phyloP scores from a whole-genome alignment of 305 asterid species.

The Fraxinus platypoda region DNA sequence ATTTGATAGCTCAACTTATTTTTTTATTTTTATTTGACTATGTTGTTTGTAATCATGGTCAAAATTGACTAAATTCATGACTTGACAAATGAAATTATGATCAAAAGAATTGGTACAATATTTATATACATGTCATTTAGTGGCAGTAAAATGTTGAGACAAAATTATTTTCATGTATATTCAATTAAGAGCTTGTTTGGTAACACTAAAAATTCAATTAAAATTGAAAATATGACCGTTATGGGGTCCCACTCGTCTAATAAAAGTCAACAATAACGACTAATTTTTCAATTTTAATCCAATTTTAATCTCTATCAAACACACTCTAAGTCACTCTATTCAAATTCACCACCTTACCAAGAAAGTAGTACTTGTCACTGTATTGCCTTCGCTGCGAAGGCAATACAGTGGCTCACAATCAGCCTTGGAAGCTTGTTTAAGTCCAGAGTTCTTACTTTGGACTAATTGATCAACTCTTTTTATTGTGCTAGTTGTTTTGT shows the following conservation, averaged over 20 bases:
- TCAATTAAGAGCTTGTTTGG: neutral
- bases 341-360: neutral
- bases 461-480: neutral
- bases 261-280: too few relatives aligned
- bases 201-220: too few relatives aligned
- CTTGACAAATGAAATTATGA: neutral
- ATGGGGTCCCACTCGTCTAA: too few relatives aligned
- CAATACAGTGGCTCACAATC: neutral
- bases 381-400: neutral
- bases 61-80: neutral
- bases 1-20: too few relatives aligned
- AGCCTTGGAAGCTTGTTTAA: neutral
- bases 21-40: neutral
- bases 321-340: too few relatives aligned
- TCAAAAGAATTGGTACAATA: neutral
- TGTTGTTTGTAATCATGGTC: neutral
- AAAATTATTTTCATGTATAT: neutral
- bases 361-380: neutral
- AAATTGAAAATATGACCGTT: too few relatives aligned
- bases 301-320: too few relatives aligned
- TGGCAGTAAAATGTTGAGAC: neutral
- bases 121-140: neutral
- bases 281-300: too few relatives aligned
- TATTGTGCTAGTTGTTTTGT: neutral
- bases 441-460: neutral